Evolutionary conservation across 169 alveolate species (phyloP).

Genomic region (Besnoitia besnoiti): DNA sequence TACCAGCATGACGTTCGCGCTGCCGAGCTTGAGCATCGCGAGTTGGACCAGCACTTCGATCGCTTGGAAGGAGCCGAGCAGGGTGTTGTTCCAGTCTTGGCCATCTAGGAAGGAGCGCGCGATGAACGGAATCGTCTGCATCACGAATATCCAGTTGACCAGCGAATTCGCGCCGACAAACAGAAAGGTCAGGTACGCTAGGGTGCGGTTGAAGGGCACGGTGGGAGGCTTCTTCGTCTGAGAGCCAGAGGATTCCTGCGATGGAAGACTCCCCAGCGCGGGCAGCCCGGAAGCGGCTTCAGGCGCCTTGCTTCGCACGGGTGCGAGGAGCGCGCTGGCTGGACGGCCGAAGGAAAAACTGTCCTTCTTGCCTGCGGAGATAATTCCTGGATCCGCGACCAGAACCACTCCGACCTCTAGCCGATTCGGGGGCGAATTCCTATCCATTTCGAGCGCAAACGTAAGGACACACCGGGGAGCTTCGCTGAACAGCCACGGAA

Average conservation of each 20-base stretch:
- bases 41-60: constrained; percentile 29
- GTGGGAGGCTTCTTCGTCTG: too few relatives aligned
- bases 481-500: too few relatives aligned
- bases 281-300: too few relatives aligned
- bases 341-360: background rate
- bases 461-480: too few relatives aligned
- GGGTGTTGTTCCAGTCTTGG: constrained; percentile 35
- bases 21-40: background rate
- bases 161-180: constrained; percentile 17
- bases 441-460: too few relatives aligned
- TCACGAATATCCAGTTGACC: constrained; percentile 27
- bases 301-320: too few relatives aligned
- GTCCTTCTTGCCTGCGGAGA: background rate
- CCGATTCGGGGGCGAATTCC: too few relatives aligned
- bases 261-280: too few relatives aligned
- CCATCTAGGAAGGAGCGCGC: background rate
- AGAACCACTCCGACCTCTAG: too few relatives aligned
- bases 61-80: constrained; percentile 24
- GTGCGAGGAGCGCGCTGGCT: too few relatives aligned
- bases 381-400: background rate
- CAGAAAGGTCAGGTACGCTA: constrained; percentile 15
- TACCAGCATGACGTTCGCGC: background rate
- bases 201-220: background rate
- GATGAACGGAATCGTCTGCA: constrained; percentile 26
- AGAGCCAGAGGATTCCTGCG: too few relatives aligned